Base-by-base conservation (phyloP, 495 filamentous ascomycete genomes). In the Cryomyces antarcticus region DNA sequence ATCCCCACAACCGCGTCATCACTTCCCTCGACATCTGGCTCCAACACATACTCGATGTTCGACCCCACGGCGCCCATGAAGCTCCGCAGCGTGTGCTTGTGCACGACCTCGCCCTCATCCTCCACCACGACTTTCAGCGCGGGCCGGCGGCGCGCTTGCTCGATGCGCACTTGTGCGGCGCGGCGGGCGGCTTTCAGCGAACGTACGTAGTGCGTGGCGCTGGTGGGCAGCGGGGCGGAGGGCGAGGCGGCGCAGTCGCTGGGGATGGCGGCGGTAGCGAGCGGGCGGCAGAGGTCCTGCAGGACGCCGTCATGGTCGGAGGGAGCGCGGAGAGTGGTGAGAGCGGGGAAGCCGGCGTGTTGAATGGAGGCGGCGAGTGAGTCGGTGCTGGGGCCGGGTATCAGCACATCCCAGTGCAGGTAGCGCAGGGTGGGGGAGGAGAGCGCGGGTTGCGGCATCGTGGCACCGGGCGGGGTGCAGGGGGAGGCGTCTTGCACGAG, bases 381-480 rank as follows among this genome's bases (percentile, higher is more conserved):
- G 5, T 61, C 66, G 45, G 83, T 84, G 7, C 83, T 80, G 13
- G 61, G 56, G 10, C 64, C 53, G 44, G 63, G 60, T 33, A 61
- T 46, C 1, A 78, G 71, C 28, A 87, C 71, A 51, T 93, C 82
- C 87, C 87, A 89, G 59, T 89, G 82, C 10, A 89, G 61, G 41
- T 71, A 73, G 44, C 72, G 62, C 0, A 93, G 67, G 13, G 67
- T 72, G 1, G 60, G 55, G 0, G 77, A 87, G 2, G 77, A 77
- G 5, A 93, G 63, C 44, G 83, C 73, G 0, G 78, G 80, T 35
- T 70, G 66, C 59, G 76, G 76, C 33, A 80, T 66, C 40, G 78
- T 71, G 24, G 67, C 63, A 13, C 50, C 58, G 5, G 46, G 47
- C 4, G 46, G 49, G 27, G 61, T 53, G 39, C 74, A 75, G 4